Evolutionary conservation across 495 filamentous ascomycete species (phyloP).

Genomic region (Cenococcum geophilum): DNA sequence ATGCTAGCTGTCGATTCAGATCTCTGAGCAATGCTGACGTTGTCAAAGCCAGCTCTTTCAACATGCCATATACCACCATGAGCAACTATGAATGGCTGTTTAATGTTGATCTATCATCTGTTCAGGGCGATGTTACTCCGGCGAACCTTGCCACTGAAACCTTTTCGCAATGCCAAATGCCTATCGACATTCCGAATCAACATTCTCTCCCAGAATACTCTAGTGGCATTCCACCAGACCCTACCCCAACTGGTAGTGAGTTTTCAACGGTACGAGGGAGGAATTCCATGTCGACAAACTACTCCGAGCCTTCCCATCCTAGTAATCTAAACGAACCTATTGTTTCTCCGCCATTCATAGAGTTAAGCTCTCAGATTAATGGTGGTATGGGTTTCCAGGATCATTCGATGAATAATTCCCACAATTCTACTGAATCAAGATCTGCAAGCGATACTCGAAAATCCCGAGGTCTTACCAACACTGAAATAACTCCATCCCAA

Average conservation of each 20-base stretch:
- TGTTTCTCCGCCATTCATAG: slow-evolving; percentile 18
- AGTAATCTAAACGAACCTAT: background rate
- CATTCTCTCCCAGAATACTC: slow-evolving; percentile 2
- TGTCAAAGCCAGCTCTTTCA: slow-evolving; percentile 46
- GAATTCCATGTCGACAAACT: slow-evolving; percentile 13
- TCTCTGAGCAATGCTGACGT: slow-evolving; percentile 16
- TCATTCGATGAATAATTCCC: background rate
- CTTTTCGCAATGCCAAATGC: slow-evolving; percentile 16
- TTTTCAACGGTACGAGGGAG: slow-evolving; percentile 9
- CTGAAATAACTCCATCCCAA: background rate
- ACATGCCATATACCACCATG: slow-evolving; percentile 52
- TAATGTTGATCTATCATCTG: slow-evolving; percentile 33
- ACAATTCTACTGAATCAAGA: background rate
- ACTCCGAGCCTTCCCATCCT: slow-evolving; percentile 13
- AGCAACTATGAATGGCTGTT: slow-evolving; percentile 55
- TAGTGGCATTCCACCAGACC: slow-evolving; percentile 12
- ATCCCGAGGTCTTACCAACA: background rate
- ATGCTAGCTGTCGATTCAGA: too few species aligned
- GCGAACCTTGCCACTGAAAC: slow-evolving; percentile 7
- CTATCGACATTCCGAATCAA: slow-evolving; percentile 7
- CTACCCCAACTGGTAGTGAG: slow-evolving; percentile 7
- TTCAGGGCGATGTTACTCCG: slow-evolving; percentile 8
- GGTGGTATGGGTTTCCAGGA: background rate
- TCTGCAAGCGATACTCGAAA: background rate
- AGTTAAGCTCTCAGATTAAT: slow-evolving; percentile 1